A percentile compares a stretch with the other conserved stretches of the same genome.
Evolutionary conservation across 1,284 basidiomycete species (phyloP).

Genomic region (Fomitiporia mediterranea): DNA sequence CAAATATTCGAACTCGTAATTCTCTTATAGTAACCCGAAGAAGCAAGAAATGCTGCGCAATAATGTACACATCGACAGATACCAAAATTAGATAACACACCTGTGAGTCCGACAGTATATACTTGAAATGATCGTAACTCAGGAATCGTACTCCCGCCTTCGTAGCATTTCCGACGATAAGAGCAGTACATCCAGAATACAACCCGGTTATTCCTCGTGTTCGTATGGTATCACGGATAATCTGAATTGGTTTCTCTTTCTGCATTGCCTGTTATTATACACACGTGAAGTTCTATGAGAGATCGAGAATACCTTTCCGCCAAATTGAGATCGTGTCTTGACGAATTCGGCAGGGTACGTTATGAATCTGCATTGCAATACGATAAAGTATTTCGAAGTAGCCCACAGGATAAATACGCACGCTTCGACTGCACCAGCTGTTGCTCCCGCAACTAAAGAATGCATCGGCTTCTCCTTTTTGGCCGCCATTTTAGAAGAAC

Average conservation of each 20-base stretch:
- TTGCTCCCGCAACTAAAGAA: conserved; percentile 85
- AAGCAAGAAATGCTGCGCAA: background rate
- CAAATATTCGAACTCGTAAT: too few species aligned
- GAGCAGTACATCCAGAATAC: conserved; percentile 83
- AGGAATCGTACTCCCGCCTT: conserved; percentile 96
- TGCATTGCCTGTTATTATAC: conserved; percentile 27
- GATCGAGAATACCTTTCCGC: conserved; percentile 53
- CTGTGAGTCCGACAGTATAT: conserved; percentile 74
- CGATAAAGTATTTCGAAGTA: conserved; percentile 33
- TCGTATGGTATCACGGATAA: conserved; percentile 66
- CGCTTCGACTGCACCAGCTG: conserved; percentile 92
- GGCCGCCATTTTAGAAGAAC: conserved; percentile 26
- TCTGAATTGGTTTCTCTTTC: conserved; percentile 64
- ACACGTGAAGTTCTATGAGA: background rate
- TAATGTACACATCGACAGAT: background rate
- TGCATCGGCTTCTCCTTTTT: conserved; percentile 72
- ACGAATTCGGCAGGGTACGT: conserved; percentile 94
- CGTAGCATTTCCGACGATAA: conserved; percentile 84
- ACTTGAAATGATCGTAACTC: conserved; percentile 93
- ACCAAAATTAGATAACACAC: conserved; percentile 41
- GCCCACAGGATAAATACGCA: conserved; percentile 33
- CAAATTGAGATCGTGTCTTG: conserved; percentile 82
- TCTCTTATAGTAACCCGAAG: background rate
- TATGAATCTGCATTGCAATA: conserved; percentile 46
- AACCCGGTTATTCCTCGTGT: conserved; percentile 73